phyloP scores from a whole-genome alignment of 1,284 basidiomycete genomes.

The Gomphus bonarii region DNA sequence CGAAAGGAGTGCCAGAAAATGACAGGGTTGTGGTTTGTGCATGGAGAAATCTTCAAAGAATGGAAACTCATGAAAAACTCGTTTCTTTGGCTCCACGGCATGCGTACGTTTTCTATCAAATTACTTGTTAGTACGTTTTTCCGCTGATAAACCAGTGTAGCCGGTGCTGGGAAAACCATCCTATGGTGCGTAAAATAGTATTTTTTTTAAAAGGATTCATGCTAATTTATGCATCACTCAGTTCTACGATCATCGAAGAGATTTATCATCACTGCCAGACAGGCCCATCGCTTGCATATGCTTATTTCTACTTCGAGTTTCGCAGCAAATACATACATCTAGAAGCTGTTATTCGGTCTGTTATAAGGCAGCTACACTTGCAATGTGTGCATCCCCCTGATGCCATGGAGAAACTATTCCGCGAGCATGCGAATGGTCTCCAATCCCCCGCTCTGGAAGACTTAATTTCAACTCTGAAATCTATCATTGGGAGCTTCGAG shows the following conservation, averaged over 20 bases:
- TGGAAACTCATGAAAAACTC: too few relatives aligned
- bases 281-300: not conserved
- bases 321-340: not conserved
- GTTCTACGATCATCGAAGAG: not conserved
- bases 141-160: not conserved
- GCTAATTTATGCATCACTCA: not conserved
- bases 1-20: too few relatives aligned
- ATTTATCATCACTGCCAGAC: not conserved
- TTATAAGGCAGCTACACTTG: not conserved
- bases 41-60: too few relatives aligned
- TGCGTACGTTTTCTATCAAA: not conserved
- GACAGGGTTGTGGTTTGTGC: too few relatives aligned
- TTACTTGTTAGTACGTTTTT: not conserved
- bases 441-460: not conserved
- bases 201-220: not conserved
- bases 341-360: not conserved
- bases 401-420: not conserved
- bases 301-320: not conserved
- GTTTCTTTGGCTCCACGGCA: too few relatives aligned
- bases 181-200: not conserved
- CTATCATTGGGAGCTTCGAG: not conserved
- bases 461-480: not conserved
- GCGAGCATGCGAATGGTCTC: not conserved
- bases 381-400: not conserved
- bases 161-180: slow-evolving; percentile 1